A percentile compares a stretch with the other conserved stretches of the same genome.
Evolutionary conservation across 2,329 filamentous ascomycete genomes (phyloP).

Genomic region (Talaromyces sp.): DNA sequence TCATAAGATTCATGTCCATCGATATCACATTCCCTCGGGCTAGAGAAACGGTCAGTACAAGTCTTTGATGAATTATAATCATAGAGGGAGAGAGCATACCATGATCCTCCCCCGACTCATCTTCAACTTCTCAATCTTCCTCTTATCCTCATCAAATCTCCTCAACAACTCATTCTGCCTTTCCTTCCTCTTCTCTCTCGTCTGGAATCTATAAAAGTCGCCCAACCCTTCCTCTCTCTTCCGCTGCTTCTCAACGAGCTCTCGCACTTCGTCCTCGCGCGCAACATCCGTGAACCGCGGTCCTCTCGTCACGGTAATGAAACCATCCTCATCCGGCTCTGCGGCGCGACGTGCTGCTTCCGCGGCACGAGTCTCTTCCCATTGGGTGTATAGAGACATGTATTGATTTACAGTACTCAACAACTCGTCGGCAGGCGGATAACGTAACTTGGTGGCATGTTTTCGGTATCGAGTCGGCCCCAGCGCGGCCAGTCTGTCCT

Average conservation of each 20-base stretch:
- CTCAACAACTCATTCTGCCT: conserved; percentile 65
- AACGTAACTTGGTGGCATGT: conserved; percentile 64
- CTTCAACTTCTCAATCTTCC: conserved; percentile 67
- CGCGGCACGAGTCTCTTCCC: conserved; percentile 62
- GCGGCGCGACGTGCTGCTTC: conserved; percentile 63
- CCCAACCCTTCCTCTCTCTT: conserved; percentile 62
- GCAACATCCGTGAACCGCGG: conserved; percentile 69
- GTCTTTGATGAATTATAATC: conserved; percentile 8
- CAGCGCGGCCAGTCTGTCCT: conserved; percentile 55
- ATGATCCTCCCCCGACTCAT: conserved; percentile 61
- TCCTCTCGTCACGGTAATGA: conserved; percentile 83
- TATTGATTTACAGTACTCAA: conserved; percentile 76
- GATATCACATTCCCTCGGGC: conserved; percentile 31
- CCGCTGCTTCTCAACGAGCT: conserved; percentile 55
- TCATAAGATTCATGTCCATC: background rate
- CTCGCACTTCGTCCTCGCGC: conserved; percentile 65
- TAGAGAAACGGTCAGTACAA: conserved; percentile 22
- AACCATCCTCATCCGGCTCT: conserved; percentile 90
- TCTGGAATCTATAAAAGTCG: conserved; percentile 83
- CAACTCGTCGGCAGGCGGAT: conserved; percentile 64
- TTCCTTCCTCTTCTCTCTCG: conserved; percentile 72
- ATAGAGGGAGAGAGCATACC: conserved; percentile 29
- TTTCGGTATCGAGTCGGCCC: conserved; percentile 54
- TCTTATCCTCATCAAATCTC: conserved; percentile 72
- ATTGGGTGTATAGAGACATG: conserved; percentile 71